These are phyloP conservation scores for Avena atlantica DNA, from an alignment of 176 grass and related monocot species.

Conservation along the genomic window DNA sequence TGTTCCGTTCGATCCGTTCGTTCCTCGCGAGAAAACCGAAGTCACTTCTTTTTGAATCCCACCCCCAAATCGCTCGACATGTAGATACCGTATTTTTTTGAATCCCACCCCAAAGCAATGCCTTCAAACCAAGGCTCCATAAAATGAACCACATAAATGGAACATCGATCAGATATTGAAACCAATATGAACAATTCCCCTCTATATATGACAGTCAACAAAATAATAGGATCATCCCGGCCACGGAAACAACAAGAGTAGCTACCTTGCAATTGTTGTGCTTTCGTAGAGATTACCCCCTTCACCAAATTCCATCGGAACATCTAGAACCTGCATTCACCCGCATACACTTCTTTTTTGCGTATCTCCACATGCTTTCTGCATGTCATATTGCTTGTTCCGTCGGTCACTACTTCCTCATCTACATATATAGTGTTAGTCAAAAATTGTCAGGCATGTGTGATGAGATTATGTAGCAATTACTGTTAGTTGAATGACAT, in stretches of 20 bases:
- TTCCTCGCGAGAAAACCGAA: too few species aligned
- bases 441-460: too few species aligned
- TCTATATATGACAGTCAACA: background rate
- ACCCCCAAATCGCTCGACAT: too few species aligned
- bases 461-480: too few species aligned
- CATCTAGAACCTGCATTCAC: conserved; percentile 35
- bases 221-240: background rate
- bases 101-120: background rate
- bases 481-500: too few species aligned
- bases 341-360: conserved; percentile 27
- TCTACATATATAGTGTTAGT: background rate
- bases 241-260: background rate
- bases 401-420: conserved; percentile 46
- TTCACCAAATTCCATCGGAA: background rate
- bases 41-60: too few species aligned
- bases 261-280: background rate
- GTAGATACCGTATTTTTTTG: too few species aligned
- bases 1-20: too few species aligned
- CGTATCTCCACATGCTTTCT: conserved; percentile 44
- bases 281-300: background rate
- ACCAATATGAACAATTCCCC: background rate
- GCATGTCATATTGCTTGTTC: conserved; percentile 50
- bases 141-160: background rate
- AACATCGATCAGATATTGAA: background rate
- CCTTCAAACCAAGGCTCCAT: background rate